Base-by-base conservation (phyloP, 306 rosid species). In the Urtica urens region DNA sequence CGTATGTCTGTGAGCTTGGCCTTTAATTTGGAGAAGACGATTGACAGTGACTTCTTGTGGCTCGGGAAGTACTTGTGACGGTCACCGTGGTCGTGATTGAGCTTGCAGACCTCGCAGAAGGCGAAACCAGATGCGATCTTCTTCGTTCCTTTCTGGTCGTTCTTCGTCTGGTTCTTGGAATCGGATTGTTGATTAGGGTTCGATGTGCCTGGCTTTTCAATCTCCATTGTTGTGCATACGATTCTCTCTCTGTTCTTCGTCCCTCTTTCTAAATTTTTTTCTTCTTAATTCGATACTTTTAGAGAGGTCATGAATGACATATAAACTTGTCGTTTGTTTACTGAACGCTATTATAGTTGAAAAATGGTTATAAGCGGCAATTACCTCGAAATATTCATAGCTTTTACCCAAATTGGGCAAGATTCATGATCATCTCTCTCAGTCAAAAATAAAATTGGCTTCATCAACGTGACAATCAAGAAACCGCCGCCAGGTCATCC, bases 11-110 rank as follows among this genome's bases (percentile, higher is more conserved):
- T 53, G 28, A 79, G 66, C 62, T 84, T 90, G 49, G 67, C 10
- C 14, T 66, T 78, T 67, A 88, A 79, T 16, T 93, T 86, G 30
- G 87, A 74, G 21, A 88, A 74, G 72, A 88, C 81, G 56, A 61
- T 10, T 7, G 92, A 67, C 38, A 90, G 93, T 48, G 90, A 68
- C 38, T 65, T 79, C 59, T 70, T 77, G 75, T 90, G 97, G 71
- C 59, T 64, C 7, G 93, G 97, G 22, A 81, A 78, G 79, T 88
- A 81, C 78, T 77, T 88, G 67, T 88, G 97, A 52, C 81, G 81
- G 53, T 63, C 70, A 24, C 93, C 90, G 61, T 81, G 93, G 46
- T 90, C 55, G 58, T 84, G 87, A 51, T 81, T 90, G 29, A 81
- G 47, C 19, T 79, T 72, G 79, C 95, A 90, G 4, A 77, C 84